Evolutionary conservation across 2,329 filamentous ascomycete species (phyloP).

Genomic region (Ophiosphaerella narmari): DNA sequence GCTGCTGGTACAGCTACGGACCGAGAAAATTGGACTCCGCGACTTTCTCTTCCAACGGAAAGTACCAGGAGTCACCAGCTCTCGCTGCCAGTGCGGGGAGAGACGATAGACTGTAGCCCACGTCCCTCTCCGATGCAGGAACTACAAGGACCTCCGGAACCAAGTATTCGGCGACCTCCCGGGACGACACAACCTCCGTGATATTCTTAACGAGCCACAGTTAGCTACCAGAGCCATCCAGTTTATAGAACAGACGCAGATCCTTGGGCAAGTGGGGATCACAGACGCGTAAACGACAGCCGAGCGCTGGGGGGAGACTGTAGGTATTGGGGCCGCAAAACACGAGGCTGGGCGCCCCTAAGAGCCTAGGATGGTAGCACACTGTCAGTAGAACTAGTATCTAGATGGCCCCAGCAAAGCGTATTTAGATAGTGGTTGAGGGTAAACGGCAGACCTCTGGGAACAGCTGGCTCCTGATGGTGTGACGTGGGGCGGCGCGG

Average conservation of each 20-base stretch:
- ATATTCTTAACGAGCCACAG: constrained; percentile 16
- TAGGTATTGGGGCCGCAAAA: constrained; percentile 13
- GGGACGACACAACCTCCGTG: constrained; percentile 16
- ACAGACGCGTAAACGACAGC: not conserved
- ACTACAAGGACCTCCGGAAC: constrained; percentile 16
- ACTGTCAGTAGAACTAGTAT: not conserved
- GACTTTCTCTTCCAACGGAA: constrained; percentile 18
- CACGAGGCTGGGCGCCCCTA: constrained; percentile 18
- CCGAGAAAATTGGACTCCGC: constrained; percentile 19
- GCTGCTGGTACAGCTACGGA: constrained; percentile 6
- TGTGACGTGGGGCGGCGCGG: too few species aligned
- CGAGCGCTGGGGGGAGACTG: constrained; percentile 17
- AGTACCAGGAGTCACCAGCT: constrained; percentile 13
- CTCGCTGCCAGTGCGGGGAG: constrained; percentile 15
- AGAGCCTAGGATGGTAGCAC: constrained; percentile 7
- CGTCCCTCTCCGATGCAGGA: constrained; percentile 17
- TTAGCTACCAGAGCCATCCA: constrained; percentile 22
- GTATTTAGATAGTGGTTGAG: too few species aligned
- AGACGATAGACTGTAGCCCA: constrained; percentile 19
- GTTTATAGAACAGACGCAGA: constrained; percentile 23
- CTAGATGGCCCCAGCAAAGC: too few species aligned
- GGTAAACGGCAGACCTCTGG: too few species aligned
- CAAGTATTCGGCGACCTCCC: constrained; percentile 15
- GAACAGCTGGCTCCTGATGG: too few species aligned
- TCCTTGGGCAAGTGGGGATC: constrained; percentile 24